Conservation (phyloP, 192 early-diverging fungal species). For the Rhizoclosmatium sp. region DNA sequence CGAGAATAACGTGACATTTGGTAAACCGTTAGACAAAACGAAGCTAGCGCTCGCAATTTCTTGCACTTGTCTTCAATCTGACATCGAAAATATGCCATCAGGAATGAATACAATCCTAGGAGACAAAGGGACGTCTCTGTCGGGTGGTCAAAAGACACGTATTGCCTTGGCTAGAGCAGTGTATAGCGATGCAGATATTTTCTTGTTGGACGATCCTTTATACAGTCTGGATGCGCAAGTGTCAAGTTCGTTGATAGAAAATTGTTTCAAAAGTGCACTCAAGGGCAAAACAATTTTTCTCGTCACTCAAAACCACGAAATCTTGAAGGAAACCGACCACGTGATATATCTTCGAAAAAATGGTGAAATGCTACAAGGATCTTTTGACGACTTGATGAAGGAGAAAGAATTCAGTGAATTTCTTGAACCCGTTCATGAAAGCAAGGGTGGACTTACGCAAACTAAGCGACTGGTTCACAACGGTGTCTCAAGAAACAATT, state of each 20-base stretch:
- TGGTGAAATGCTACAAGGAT: constrained; percentile 18
- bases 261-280: constrained; percentile 68
- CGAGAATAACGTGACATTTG: constrained; percentile 59
- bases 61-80: constrained; percentile 44
- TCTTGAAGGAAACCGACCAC: constrained; percentile 20
- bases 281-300: constrained; percentile 60
- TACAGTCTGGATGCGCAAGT: constrained; percentile 56
- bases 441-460: neutral
- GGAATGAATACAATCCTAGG: constrained; percentile 63
- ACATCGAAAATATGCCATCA: constrained; percentile 41
- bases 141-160: constrained; percentile 89
- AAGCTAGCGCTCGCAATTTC: constrained; percentile 48
- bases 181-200: constrained; percentile 50
- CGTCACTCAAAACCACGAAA: constrained; percentile 30
- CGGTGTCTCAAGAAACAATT: neutral
- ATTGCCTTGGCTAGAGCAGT: constrained; percentile 48
- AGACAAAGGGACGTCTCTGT: constrained; percentile 87
- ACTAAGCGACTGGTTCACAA: neutral
- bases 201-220: constrained; percentile 57
- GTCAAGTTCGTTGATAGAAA: constrained; percentile 66
- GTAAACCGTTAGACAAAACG: constrained; percentile 34
- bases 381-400: constrained; percentile 10
- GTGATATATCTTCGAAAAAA: constrained; percentile 9
- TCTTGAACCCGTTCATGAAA: constrained; percentile 1
- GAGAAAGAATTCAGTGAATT: neutral